Percentiles rank a stretch among this genome's conserved stretches.
phyloP scores from a whole-genome alignment of 1,139 yeast species.

The Scheffersomyces cryptocercus region DNA sequence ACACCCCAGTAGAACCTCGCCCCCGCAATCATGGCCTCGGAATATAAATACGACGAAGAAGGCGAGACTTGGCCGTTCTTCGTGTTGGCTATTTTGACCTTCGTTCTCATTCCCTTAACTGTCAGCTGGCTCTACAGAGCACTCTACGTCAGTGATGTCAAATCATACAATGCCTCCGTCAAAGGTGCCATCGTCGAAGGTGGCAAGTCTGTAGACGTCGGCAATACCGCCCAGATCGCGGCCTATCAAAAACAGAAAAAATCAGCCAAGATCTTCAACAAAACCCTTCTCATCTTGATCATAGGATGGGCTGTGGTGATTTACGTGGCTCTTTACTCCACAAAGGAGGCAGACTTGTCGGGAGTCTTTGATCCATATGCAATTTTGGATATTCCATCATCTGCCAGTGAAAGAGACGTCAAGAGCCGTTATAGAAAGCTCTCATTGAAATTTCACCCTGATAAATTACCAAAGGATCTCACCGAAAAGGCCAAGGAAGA shows the following conservation, averaged over 20 bases:
- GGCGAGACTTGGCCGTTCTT: constrained; percentile 97
- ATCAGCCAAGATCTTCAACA: constrained; percentile 44
- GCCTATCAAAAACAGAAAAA: constrained; percentile 40
- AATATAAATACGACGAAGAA: constrained; percentile 82
- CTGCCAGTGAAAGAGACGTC: constrained; percentile 73
- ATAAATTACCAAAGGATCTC: constrained; percentile 73
- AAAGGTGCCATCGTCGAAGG: constrained; percentile 36
- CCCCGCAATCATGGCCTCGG: constrained; percentile 35
- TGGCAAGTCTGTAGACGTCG: constrained; percentile 35
- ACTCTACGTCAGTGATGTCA: constrained; percentile 21
- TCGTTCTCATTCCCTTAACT: constrained; percentile 71
- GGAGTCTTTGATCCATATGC: constrained; percentile 86
- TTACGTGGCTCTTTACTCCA: constrained; percentile 47
- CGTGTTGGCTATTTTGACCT: constrained; percentile 65
- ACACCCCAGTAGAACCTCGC: neutral
- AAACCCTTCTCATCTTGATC: constrained; percentile 45
- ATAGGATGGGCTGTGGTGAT: constrained; percentile 71
- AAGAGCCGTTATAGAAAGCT: constrained; percentile 83
- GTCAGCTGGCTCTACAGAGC: constrained; percentile 41
- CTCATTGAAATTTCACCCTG: constrained; percentile 90
- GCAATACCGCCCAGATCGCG: constrained; percentile 42
- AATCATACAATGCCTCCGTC: constrained; percentile 22
- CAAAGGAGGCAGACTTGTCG: constrained; percentile 48
- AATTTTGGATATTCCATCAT: constrained; percentile 69
- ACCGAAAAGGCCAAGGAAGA: constrained; percentile 54